Evolutionary conservation across 164 flowering plant species (phyloP).

Genomic region (Piper betle): DNA sequence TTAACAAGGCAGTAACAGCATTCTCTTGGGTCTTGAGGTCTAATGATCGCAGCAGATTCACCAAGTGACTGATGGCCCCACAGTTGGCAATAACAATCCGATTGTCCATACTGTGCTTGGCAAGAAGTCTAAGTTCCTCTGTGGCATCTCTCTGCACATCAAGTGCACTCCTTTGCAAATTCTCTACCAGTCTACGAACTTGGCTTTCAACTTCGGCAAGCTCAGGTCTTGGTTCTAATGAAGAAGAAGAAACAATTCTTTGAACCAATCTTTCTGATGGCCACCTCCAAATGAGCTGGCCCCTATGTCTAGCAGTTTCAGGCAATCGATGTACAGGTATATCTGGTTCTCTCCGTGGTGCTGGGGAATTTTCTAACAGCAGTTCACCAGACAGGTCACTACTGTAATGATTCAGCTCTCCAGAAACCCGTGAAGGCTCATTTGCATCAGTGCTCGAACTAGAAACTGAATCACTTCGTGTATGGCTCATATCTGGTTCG

Average conservation of each 20-base stretch:
- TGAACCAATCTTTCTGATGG: conserved; percentile 58
- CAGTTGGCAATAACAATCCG: conserved; percentile 4
- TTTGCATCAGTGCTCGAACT: conserved; percentile 15
- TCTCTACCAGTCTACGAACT: conserved; percentile 17
- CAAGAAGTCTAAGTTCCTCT: conserved; percentile 80
- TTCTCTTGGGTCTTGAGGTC: conserved; percentile 25
- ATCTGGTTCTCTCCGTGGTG: too few relatives aligned
- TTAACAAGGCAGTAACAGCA: too few relatives aligned
- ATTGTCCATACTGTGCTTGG: conserved; percentile 26
- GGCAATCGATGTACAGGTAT: too few relatives aligned
- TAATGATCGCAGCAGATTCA: conserved; percentile 49
- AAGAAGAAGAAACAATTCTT: conserved; percentile 48
- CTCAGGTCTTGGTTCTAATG: conserved; percentile 48
- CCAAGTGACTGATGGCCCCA: conserved; percentile 80
- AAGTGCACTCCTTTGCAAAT: too few relatives aligned
- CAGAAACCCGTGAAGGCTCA: conserved; percentile 25
- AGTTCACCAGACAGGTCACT: conserved; percentile 71
- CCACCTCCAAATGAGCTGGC: conserved; percentile 58
- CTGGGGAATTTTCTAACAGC: conserved; percentile 20
- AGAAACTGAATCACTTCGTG: conserved; percentile 8
- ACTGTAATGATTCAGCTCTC: conserved; percentile 26
- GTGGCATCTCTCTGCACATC: conserved; percentile 23
- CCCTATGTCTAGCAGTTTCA: conserved; percentile 33
- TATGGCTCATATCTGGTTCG: conserved; percentile 5
- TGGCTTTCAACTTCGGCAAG: conserved; percentile 54